Evolutionary conservation across 1,284 basidiomycete species (phyloP).

Genomic region (Melampsora larici-populina): DNA sequence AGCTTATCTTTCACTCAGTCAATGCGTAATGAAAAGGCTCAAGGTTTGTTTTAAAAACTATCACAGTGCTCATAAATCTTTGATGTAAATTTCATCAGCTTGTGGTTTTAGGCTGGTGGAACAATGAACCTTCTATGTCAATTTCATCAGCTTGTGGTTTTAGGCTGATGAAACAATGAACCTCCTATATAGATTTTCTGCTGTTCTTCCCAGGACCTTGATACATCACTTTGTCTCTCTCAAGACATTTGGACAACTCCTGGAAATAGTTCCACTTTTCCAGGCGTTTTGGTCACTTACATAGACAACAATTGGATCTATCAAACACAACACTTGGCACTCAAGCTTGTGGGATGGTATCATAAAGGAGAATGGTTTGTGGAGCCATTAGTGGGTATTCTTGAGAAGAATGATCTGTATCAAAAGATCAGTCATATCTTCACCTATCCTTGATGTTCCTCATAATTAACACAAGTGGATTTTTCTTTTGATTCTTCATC

Average conservation of each 20-base stretch:
- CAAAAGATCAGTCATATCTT: no score
- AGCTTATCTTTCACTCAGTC: conserved; percentile 12
- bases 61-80: background rate
- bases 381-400: conserved; percentile 29
- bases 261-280: conserved; percentile 17
- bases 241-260: conserved; percentile 31
- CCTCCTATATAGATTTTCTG: no score
- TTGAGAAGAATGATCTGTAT: conserved; percentile 26
- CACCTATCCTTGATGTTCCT: conserved; percentile 6
- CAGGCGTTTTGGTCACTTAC: conserved; percentile 14
- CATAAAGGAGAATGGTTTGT: conserved; percentile 28
- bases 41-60: background rate
- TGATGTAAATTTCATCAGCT: no score
- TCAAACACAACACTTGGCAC: conserved; percentile 11
- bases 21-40: background rate
- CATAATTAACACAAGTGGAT: background rate
- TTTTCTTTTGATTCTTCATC: conserved; percentile 20
- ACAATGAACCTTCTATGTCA: no score
- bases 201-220: background rate
- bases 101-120: no score
- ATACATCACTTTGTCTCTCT: background rate
- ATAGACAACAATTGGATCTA: conserved; percentile 16
- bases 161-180: no score
- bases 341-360: conserved; percentile 15
- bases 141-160: no score